Evolutionary conservation across 225 moss, liverwort and hornwort species (phyloP).

Genomic region (Polytrichum commune): DNA sequence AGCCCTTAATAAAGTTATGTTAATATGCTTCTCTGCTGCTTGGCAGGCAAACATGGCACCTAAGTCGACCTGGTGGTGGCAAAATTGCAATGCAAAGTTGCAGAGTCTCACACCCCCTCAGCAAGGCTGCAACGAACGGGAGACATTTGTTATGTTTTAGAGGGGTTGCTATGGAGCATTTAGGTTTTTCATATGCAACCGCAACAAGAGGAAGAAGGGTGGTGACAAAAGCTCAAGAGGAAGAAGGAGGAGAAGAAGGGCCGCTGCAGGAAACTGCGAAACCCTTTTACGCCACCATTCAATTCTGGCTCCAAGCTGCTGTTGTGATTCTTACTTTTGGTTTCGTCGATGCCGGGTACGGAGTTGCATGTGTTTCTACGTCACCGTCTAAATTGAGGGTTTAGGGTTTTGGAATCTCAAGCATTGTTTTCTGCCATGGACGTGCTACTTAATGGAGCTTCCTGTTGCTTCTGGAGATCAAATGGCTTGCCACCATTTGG

Average conservation of each 20-base stretch:
- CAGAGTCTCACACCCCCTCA: too few species aligned
- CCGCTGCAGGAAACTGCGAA: slow-evolving; percentile 25
- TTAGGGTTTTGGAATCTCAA: not conserved
- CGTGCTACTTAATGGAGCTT: not conserved
- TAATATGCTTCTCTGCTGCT: too few species aligned
- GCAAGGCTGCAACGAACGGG: too few species aligned
- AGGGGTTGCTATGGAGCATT: not conserved
- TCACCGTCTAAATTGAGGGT: too few species aligned
- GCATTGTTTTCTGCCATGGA: not conserved
- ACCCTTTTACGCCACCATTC: slow-evolving; percentile 33
- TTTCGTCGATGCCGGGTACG: slow-evolving; percentile 86
- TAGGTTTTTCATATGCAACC: not conserved
- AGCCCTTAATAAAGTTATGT: too few species aligned
- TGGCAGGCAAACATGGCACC: too few species aligned
- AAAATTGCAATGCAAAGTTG: too few species aligned
- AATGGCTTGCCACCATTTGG: too few species aligned
- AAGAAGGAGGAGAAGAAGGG: slow-evolving; percentile 25
- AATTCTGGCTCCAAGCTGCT: slow-evolving; percentile 69
- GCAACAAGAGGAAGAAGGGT: slow-evolving; percentile 12
- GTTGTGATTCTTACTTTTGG: slow-evolving; percentile 67
- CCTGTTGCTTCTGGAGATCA: too few species aligned
- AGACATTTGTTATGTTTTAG: not conserved
- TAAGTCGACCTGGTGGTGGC: too few species aligned
- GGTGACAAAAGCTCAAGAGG: slow-evolving; percentile 23
- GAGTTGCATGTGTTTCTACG: too few species aligned